A percentile compares a stretch with the other conserved stretches of the same genome.
phyloP scores from a whole-genome alignment of 306 rosid species.

The Quercus agrifolia region DNA sequence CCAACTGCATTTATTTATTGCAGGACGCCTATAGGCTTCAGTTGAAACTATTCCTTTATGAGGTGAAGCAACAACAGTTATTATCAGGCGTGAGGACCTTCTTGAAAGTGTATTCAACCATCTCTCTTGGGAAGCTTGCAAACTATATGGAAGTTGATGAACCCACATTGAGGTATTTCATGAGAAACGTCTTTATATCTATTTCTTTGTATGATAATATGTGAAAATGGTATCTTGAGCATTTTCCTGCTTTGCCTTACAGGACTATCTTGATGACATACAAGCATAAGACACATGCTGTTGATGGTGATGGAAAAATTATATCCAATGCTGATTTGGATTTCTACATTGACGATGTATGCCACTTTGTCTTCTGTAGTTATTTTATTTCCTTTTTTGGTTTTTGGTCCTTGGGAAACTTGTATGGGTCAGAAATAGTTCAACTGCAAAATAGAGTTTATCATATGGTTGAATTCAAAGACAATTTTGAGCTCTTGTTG shows the following conservation, averaged over 20 bases:
- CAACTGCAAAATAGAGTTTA: background rate
- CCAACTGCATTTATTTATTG: slow-evolving; percentile 12
- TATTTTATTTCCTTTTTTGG: background rate
- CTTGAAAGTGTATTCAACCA: slow-evolving; percentile 84
- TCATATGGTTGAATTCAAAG: background rate
- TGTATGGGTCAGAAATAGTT: background rate
- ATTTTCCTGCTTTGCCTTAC: slow-evolving; percentile 24
- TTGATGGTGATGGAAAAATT: slow-evolving; percentile 68
- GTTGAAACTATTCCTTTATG: slow-evolving; percentile 87
- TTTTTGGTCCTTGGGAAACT: background rate
- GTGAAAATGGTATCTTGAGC: background rate
- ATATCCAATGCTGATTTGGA: slow-evolving; percentile 84
- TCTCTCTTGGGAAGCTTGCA: slow-evolving; percentile 79
- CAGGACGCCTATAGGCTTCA: slow-evolving; percentile 99
- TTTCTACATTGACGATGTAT: slow-evolving; percentile 85
- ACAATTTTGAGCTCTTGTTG: background rate
- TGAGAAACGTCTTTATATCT: too few relatives aligned
- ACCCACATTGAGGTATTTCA: slow-evolving; percentile 68
- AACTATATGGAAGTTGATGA: slow-evolving; percentile 98
- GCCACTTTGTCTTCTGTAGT: slow-evolving; percentile 17
- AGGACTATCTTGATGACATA: slow-evolving; percentile 91
- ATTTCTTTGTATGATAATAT: background rate
- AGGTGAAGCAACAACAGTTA: slow-evolving; percentile 95
- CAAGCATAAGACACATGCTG: slow-evolving; percentile 96
- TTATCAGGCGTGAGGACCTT: slow-evolving; percentile 86